These are phyloP conservation scores for Mortierella sp. DNA, from an alignment of 371 early-diverging fungal genomes.

Conservation along the genomic window DNA sequence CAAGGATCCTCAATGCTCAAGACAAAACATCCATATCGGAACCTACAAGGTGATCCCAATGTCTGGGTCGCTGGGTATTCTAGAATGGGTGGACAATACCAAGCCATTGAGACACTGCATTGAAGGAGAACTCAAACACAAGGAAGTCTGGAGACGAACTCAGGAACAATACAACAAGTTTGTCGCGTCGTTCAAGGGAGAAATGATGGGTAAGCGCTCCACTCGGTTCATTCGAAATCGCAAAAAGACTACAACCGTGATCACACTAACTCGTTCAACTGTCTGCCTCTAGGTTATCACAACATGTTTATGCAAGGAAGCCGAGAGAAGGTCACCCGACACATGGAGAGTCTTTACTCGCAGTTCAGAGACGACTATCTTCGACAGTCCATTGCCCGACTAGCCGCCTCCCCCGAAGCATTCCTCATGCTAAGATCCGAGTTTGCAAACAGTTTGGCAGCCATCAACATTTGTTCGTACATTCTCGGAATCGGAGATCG, in stretches of 20 bases:
- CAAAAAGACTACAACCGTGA: too few species aligned
- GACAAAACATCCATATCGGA: slow-evolving; percentile 71
- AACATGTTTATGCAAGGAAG: slow-evolving; percentile 58
- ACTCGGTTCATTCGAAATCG: too few species aligned
- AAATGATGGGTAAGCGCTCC: slow-evolving; percentile 57
- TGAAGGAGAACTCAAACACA: slow-evolving; percentile 50
- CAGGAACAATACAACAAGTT: slow-evolving; percentile 54
- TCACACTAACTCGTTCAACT: background rate
- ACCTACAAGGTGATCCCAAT: slow-evolving; percentile 97
- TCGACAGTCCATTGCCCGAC: slow-evolving; percentile 61
- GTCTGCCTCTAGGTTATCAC: slow-evolving; percentile 58
- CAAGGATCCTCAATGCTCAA: slow-evolving; percentile 65
- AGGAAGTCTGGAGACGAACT: slow-evolving; percentile 31
- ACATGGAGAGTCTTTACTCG: slow-evolving; percentile 54
- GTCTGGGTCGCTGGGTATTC: slow-evolving; percentile 90
- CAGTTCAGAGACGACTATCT: slow-evolving; percentile 63
- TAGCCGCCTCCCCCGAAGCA: slow-evolving; percentile 63
- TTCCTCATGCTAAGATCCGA: slow-evolving; percentile 79
- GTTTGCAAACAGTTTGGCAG: slow-evolving; percentile 92
- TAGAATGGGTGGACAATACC: slow-evolving; percentile 97
- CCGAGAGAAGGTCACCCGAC: slow-evolving; percentile 57
- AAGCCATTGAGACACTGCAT: slow-evolving; percentile 69
- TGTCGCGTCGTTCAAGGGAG: slow-evolving; percentile 56
- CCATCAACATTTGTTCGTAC: slow-evolving; percentile 94
- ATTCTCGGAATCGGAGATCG: slow-evolving; percentile 99